Evolutionary conservation across 306 rosid genomes (phyloP).

Genomic region (Luffa acutangula): DNA sequence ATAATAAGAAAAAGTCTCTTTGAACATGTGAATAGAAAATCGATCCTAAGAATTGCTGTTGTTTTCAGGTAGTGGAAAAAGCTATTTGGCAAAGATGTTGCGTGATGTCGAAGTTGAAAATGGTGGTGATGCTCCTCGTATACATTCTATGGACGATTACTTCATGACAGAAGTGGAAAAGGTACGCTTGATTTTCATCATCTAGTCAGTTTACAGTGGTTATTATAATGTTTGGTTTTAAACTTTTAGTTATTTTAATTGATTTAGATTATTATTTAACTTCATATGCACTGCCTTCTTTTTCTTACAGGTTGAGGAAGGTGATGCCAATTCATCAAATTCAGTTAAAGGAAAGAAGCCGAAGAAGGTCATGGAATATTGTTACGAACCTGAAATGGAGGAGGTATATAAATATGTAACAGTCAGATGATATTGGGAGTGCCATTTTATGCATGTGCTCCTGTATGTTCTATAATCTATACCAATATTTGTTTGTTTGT

Average conservation of each 20-base stretch:
- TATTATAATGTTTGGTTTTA: not conserved
- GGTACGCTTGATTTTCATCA: slow-evolving; percentile 30
- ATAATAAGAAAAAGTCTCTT: not conserved
- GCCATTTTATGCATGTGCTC: not conserved
- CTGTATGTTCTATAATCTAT: not conserved
- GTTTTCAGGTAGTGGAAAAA: slow-evolving; percentile 84
- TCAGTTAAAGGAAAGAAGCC: slow-evolving; percentile 75
- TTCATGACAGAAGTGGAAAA: slow-evolving; percentile 96
- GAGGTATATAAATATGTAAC: slow-evolving; percentile 43
- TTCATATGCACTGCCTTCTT: slow-evolving; percentile 5
- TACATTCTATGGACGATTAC: slow-evolving; percentile 97
- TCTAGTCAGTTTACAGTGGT: not conserved
- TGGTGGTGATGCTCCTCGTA: slow-evolving; percentile 85
- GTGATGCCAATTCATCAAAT: slow-evolving; percentile 50
- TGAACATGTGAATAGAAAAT: not conserved
- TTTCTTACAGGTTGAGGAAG: slow-evolving; percentile 59
- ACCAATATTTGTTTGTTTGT: not conserved
- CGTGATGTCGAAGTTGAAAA: slow-evolving; percentile 88
- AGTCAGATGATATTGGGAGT: not conserved
- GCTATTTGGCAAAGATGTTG: slow-evolving; percentile 90
- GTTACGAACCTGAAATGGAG: slow-evolving; percentile 99
- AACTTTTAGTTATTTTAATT: not conserved
- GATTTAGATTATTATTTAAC: not conserved
- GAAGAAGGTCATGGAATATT: slow-evolving; percentile 91
- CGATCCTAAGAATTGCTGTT: not conserved